Base-by-base conservation (phyloP, 176 grass and related monocot genomes). In the Poa pratensis region DNA sequence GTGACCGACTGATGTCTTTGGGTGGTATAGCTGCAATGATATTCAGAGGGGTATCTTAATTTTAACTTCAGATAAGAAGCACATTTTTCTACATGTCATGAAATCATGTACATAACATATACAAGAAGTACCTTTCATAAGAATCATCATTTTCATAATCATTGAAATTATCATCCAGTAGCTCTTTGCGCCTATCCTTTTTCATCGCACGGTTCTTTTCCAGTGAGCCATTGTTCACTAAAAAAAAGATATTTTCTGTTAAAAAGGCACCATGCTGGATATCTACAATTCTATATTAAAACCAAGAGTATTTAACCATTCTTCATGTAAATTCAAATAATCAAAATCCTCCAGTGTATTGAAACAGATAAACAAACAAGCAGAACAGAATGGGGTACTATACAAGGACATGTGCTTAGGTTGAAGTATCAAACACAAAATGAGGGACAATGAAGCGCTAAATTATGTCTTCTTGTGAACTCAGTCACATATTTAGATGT, bases 171-270 rank as follows among this genome's bases (percentile, higher is more conserved):
- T 82, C 73, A 78, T 84, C 84, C 27, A 67, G 63, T 17, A 89
- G 77, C 48, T 92, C 84, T 84, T 89, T 86, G 72, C 43, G 76
- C n/a, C n/a, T 84, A 62, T 84, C 87, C 64, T 87, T 83, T 45
- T 54, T 78, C 61, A 82, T 49, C 22, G 39, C 55, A 12, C 15
- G 17, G 68, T 80, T 55, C 77, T 86, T 86, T 70, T 86, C 58
- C 39, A 39, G 22, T 46, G 84, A 86, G 70, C n/a, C 72, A 72
- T 59, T 45, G 32, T 80, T 84, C 45, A 81, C 91, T 92, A 48
- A 18, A 83, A 77, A 61, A 8, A 78, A 27, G 0, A 72, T 14
- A 67, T 74, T 80, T 80, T 83, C 12, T 51, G 32, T 90, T 86
- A 37, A 73, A 77, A 66, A 49, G 10, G 4, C 16, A 74, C 16